These are phyloP conservation scores for Kwoniella shandongensis DNA, from an alignment of 768 basidiomycete species.

Conservation along the genomic window DNA sequence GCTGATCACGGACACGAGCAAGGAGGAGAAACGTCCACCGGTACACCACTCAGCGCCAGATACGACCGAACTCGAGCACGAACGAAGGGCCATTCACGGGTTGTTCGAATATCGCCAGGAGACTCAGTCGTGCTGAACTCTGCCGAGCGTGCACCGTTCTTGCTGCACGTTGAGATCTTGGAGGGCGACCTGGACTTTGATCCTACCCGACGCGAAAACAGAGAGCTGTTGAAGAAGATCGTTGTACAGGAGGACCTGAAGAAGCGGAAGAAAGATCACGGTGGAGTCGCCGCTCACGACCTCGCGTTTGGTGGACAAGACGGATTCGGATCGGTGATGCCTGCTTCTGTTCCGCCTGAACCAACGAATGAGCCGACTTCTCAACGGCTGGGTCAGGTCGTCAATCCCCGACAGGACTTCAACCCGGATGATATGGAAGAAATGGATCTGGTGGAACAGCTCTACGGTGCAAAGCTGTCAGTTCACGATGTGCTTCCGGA, in stretches of 20 bases:
- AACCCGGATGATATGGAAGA: constrained; percentile 68
- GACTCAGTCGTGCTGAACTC: constrained; percentile 98
- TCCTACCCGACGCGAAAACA: constrained; percentile 75
- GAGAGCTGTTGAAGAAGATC: constrained; percentile 68
- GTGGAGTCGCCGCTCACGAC: background rate
- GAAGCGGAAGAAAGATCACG: constrained; percentile 37
- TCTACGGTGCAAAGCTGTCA: constrained; percentile 77
- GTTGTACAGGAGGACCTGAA: constrained; percentile 55
- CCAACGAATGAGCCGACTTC: background rate
- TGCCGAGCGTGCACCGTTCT: constrained; percentile 90
- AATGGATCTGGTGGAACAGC: constrained; percentile 93
- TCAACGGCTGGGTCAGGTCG: background rate
- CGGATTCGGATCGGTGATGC: constrained; percentile 39
- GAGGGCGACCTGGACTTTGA: constrained; percentile 90
- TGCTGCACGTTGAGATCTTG: constrained; percentile 87
- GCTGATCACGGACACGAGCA: constrained; percentile 54
- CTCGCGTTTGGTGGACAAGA: constrained; percentile 14
- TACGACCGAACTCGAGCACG: constrained; percentile 52
- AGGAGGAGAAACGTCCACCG: constrained; percentile 51
- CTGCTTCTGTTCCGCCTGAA: constrained; percentile 21
- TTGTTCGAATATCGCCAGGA: constrained; percentile 94
- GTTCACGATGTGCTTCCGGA: constrained; percentile 71
- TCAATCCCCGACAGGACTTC: constrained; percentile 5
- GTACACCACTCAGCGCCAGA: constrained; percentile 62
- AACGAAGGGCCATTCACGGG: constrained; percentile 77